Base-by-base conservation (phyloP, 2,329 filamentous ascomycete species). In the Xylaria sp. region DNA sequence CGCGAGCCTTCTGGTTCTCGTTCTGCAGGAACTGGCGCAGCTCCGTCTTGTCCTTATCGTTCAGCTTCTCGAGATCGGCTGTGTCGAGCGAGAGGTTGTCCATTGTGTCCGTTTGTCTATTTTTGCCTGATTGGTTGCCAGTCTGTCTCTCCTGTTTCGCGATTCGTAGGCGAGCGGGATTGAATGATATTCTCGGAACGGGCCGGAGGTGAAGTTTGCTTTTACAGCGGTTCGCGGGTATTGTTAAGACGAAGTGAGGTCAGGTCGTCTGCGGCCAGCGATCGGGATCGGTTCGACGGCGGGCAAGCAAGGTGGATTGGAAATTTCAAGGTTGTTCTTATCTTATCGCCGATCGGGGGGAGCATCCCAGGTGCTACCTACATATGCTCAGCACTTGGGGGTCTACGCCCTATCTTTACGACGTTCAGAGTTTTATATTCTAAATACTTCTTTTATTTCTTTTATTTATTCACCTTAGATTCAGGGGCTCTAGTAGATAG, bases 11-110 rank as follows among this genome's bases (percentile, higher is more conserved):
- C 79, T 97, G 92, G 68, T 86, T 85, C 82, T 97, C 93, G 75
- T 91, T 92, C 71, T 87, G 81, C 62, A 97, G 84, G 78, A 97
- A 94, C 74, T 92, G 88, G 73, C 92, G 91, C 45, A 99, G 85
- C 79, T 98, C 93, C 68, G 87, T 83, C 84, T 93, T 95, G 79
- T 97, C 93, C 74, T 86, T 85, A 64, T 92, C 89, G 72, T 86
- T 90, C 75, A 97, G 89, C 78, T 88, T 88, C 72, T 87, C 85
- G 69, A 94, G 80, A 74, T 94, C 91, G 73, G 88, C 72, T 64
- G 83, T 79, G 61, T 82, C 79, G 74, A 85, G 75, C 60, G 72
- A 70, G 64, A 68, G 25, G 57, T 55, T 53, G 47, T 66, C 61
- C 61, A 67, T 65, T 53, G 21, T 58, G 42, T 4, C 14, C 3